phyloP scores from a whole-genome alignment of 2,329 filamentous ascomycete species.

The Diaporthe aspalathi region DNA sequence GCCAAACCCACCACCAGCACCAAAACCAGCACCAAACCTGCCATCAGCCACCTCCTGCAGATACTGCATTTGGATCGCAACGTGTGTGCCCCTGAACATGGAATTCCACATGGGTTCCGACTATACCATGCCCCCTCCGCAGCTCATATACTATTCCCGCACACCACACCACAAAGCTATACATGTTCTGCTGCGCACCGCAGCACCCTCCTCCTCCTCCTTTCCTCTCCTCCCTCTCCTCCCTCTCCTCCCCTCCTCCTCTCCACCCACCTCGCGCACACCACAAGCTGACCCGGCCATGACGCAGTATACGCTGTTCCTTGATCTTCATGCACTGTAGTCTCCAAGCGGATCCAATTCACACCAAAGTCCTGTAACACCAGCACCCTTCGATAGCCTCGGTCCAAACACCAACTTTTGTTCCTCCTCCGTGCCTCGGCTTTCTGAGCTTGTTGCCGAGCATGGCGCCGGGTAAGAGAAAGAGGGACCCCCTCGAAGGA shows the following conservation, averaged over 20 bases:
- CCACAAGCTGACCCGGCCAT: not conserved
- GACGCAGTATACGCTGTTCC: not conserved
- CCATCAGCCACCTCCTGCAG: constrained; percentile 11
- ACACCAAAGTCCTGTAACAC: not conserved
- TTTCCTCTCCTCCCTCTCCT: too few species aligned
- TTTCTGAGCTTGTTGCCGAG: not conserved
- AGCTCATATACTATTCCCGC: not conserved
- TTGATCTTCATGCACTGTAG: constrained; percentile 3
- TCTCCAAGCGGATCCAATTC: constrained; percentile 3
- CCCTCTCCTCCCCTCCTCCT: not conserved
- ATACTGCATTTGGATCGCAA: constrained; percentile 20
- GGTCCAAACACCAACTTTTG: constrained; percentile 3
- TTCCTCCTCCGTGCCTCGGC: constrained; percentile 7
- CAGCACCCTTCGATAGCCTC: not conserved
- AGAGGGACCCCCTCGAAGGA: constrained; percentile 64
- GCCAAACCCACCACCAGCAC: constrained; percentile 41
- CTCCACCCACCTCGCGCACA: not conserved
- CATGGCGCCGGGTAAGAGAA: constrained; percentile 65
- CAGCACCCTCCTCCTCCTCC: not conserved
- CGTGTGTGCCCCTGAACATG: constrained; percentile 17
- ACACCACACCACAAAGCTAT: not conserved
- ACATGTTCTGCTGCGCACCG: constrained; percentile 18
- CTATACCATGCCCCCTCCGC: not conserved
- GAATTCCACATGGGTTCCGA: not conserved
- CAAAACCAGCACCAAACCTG: not conserved